These are phyloP conservation scores for Globisporangium nodosum DNA, from an alignment of 352 stramenopile species.

Conservation along the genomic window DNA sequence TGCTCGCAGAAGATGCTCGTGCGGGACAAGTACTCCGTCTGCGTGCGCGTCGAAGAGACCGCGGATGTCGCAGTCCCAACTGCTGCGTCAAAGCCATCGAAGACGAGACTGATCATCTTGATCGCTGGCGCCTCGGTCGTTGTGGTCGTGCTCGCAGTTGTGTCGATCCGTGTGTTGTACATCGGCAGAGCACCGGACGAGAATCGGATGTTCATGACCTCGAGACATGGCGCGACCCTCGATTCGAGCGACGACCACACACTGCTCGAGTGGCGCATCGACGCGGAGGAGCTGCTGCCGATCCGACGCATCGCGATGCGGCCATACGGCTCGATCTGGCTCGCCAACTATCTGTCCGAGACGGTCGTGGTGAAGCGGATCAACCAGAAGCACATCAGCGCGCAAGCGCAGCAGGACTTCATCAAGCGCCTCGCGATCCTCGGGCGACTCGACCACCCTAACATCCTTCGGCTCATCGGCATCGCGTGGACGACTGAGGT, in stretches of 20 bases:
- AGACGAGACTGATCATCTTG: constrained; percentile 4
- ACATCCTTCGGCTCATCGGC: constrained; percentile 79
- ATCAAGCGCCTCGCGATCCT: constrained; percentile 68
- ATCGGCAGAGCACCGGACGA: background rate
- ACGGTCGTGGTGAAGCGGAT: constrained; percentile 18
- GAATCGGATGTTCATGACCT: constrained; percentile 6
- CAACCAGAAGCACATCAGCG: constrained; percentile 19
- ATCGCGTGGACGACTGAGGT: constrained; percentile 52
- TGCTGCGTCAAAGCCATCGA: background rate
- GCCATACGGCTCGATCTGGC: constrained; percentile 16
- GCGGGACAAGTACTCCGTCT: constrained; percentile 11
- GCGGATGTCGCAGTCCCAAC: background rate
- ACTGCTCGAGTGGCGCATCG: constrained; percentile 10
- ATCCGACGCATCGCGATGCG: constrained; percentile 14
- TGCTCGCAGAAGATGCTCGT: constrained; percentile 11
- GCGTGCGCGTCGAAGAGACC: background rate
- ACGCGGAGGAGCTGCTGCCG: constrained; percentile 14
- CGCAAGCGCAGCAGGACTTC: constrained; percentile 26
- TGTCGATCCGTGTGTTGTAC: background rate
- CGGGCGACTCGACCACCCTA: constrained; percentile 52
- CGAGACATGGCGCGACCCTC: constrained; percentile 11
- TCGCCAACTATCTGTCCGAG: constrained; percentile 12
- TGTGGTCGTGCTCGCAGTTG: constrained; percentile 7
- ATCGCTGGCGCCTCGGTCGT: constrained; percentile 10
- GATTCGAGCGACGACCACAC: constrained; percentile 13